Evolutionary conservation across 768 basidiomycete species (phyloP).

Genomic region (Mrakia blollopis): DNA sequence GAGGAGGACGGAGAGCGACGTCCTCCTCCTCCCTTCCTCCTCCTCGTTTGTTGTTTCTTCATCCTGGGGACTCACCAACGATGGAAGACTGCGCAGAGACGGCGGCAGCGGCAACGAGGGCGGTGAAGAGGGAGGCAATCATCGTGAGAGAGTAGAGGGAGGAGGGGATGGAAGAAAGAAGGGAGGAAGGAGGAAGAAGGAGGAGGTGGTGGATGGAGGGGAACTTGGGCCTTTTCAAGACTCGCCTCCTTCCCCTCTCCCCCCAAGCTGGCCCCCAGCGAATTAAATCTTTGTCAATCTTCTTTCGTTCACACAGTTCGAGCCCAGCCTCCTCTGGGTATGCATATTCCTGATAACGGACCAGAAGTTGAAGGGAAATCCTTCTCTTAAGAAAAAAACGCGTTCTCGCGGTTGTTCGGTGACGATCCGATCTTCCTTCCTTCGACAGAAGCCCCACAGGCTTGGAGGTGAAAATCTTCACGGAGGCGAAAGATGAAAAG

Average conservation of each 20-base stretch:
- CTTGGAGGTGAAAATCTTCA: too few species aligned
- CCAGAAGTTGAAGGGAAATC: too few species aligned
- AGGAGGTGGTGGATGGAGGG: not conserved
- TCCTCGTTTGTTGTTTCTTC: not conserved
- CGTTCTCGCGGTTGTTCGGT: too few species aligned
- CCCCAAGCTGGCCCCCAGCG: too few species aligned
- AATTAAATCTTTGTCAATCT: too few species aligned
- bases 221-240: not conserved
- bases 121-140: not conserved
- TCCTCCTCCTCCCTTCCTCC: not conserved
- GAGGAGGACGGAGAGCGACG: not conserved
- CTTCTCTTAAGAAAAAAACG: too few species aligned
- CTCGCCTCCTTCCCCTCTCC: not conserved
- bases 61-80: not conserved
- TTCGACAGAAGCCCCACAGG: too few species aligned
- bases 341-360: too few species aligned
- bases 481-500: too few species aligned
- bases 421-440: too few species aligned
- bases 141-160: not conserved
- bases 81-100: conserved; percentile 8
- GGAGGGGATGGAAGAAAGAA: not conserved
- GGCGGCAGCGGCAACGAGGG: not conserved
- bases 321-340: too few species aligned
- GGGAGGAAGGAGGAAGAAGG: not conserved
- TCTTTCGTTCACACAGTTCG: too few species aligned